Evolutionary conservation across 177 flowering plant genomes (phyloP).

Genomic region (Telopea speciosissima): DNA sequence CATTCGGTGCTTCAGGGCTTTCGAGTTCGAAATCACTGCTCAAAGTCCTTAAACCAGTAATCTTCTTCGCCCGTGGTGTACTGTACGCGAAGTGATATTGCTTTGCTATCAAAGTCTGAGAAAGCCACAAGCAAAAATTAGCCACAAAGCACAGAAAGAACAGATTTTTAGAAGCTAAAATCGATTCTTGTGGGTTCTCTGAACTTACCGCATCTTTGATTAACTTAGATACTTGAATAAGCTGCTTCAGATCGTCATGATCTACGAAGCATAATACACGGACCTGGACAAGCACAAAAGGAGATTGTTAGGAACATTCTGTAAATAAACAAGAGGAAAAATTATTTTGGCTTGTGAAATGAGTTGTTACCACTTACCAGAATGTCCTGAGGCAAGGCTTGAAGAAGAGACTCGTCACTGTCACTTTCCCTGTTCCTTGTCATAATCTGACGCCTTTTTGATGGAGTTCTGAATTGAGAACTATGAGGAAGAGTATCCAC

Average conservation of each 20-base stretch:
- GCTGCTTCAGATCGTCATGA: slow-evolving; percentile 16
- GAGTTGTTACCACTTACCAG: slow-evolving; percentile 2
- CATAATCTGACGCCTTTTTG: neutral
- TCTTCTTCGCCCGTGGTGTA: slow-evolving; percentile 14
- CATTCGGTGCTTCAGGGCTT: slow-evolving; percentile 8
- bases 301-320: neutral
- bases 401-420: slow-evolving; percentile 2
- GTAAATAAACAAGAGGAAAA: neutral
- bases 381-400: slow-evolving; percentile 19
- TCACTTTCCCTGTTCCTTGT: neutral
- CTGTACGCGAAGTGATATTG: slow-evolving; percentile 11
- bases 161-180: neutral
- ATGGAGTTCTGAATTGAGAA: slow-evolving; percentile 11
- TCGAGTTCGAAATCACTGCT: slow-evolving; percentile 4
- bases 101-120: slow-evolving; percentile 18
- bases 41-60: neutral
- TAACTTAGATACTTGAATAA: slow-evolving; percentile 13
- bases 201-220: slow-evolving; percentile 21
- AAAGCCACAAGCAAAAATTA: neutral
- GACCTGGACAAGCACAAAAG: slow-evolving; percentile 8
- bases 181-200: neutral
- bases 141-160: neutral
- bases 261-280: slow-evolving; percentile 17
- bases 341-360: no score
- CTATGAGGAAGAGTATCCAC: neutral